phyloP scores from a whole-genome alignment of 2,329 filamentous ascomycete genomes.

The Paraphoma sp. region DNA sequence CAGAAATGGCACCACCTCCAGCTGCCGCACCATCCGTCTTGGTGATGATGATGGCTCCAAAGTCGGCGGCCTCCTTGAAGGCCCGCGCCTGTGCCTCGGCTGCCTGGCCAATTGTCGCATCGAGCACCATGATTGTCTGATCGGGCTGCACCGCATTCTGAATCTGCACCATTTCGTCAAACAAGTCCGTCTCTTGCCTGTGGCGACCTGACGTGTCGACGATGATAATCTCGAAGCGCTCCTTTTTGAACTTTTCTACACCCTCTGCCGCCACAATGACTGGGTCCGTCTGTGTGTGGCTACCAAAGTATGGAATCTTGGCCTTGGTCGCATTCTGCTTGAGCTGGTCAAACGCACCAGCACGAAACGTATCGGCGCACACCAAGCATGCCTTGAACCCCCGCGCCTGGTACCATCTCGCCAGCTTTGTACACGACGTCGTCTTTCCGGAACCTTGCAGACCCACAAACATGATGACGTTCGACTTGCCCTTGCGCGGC shows the following conservation, averaged over 20 bases:
- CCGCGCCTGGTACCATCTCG: constrained; percentile 89
- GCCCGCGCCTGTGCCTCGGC: constrained; percentile 93
- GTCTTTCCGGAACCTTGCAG: constrained; percentile 98
- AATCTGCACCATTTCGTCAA: constrained; percentile 98
- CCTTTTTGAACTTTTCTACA: constrained; percentile 99
- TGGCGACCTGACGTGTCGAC: constrained; percentile 97
- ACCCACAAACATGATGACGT: constrained; percentile 99
- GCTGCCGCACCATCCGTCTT: constrained; percentile 97
- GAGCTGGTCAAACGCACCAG: constrained; percentile 96
- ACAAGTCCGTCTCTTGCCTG: constrained; percentile 91
- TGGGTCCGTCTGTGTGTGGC: constrained; percentile 93
- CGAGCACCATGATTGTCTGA: constrained; percentile 98
- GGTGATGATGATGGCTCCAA: constrained; percentile 98
- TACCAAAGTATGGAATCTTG: constrained; percentile 98
- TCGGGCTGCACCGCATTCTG: constrained; percentile 88
- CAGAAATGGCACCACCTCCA: constrained; percentile 95
- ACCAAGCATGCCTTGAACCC: constrained; percentile 94
- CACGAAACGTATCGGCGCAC: constrained; percentile 97
- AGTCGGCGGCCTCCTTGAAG: constrained; percentile 97
- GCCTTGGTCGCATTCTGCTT: constrained; percentile 99
- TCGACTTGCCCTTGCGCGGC: constrained; percentile 93
- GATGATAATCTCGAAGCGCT: constrained; percentile 97
- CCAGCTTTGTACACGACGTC: constrained; percentile 96
- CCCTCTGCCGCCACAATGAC: constrained; percentile 92
- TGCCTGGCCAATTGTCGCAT: constrained; percentile 94